phyloP scores from a whole-genome alignment of 495 filamentous ascomycete genomes.

The Hypoxylon fuscum region DNA sequence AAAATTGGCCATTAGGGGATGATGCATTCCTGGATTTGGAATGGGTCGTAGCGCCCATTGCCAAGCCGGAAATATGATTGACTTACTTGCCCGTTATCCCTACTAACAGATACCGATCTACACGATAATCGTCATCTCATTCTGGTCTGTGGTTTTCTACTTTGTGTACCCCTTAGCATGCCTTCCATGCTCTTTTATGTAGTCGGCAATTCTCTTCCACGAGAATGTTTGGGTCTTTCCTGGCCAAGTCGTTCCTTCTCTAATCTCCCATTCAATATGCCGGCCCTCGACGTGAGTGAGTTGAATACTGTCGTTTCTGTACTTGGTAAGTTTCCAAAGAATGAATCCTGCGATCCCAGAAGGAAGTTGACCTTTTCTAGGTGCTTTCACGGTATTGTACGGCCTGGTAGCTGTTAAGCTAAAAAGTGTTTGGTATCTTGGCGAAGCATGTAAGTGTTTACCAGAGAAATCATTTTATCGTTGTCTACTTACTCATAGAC shows the following conservation, averaged over 20 bases:
- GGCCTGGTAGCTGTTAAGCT: conserved; percentile 63
- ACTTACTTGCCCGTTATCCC: conserved; percentile 31
- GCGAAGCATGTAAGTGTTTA: conserved; percentile 61
- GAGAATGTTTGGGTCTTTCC: conserved; percentile 1
- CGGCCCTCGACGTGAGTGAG: conserved; percentile 61
- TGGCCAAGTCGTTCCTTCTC: conserved; percentile 1
- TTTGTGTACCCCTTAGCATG: conserved; percentile 33
- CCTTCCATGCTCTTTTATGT: conserved; percentile 1
- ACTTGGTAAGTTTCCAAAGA: conserved; percentile 45
- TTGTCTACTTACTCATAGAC: conserved; percentile 1
- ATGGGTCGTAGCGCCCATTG: conserved; percentile 28
- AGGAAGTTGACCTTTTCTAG: conserved; percentile 23
- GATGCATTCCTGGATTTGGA: conserved; percentile 37
- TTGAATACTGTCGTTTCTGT: conserved; percentile 60
- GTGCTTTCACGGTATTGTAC: conserved; percentile 52
- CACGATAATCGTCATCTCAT: conserved; percentile 24
- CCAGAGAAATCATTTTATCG: not conserved
- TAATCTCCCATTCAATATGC: conserved; percentile 43
- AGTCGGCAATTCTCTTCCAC: conserved; percentile 2
- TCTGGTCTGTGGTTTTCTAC: conserved; percentile 1
- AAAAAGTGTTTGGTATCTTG: conserved; percentile 64
- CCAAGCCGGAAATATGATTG: conserved; percentile 40
- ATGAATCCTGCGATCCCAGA: not conserved
- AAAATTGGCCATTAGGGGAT: conserved; percentile 9
- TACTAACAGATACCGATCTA: conserved; percentile 33